Conservation (phyloP, 805 yeast genomes). For the Hanseniaspora nectarophila region DNA sequence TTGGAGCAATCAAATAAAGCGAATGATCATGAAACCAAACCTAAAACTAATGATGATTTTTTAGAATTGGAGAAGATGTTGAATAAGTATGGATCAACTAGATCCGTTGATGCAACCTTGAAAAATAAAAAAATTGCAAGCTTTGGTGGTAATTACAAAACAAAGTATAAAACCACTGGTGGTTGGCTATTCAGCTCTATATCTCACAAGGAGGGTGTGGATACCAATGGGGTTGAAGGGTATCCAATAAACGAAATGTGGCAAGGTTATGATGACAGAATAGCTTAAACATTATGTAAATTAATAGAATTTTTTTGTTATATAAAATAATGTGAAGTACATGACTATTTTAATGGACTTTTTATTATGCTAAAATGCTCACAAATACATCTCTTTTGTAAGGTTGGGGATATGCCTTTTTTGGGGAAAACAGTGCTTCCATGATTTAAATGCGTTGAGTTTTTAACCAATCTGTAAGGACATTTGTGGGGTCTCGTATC, state of each 20-base stretch:
- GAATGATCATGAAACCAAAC: background rate
- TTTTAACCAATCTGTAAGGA: background rate
- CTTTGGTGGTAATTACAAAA: background rate
- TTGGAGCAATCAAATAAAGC: background rate
- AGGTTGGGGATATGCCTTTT: background rate
- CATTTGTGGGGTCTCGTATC: conserved; percentile 9
- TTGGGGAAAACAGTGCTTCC: conserved; percentile 2
- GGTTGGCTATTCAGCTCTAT: conserved; percentile 6
- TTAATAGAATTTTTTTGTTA: too few species aligned
- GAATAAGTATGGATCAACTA: background rate
- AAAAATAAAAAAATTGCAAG: background rate
- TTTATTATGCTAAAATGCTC: conserved; percentile 3
- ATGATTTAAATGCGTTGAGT: background rate
- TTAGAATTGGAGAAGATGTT: background rate
- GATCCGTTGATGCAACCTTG: background rate
- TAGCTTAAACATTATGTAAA: too few species aligned
- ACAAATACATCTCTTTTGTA: conserved; percentile 9
- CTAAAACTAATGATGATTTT: background rate
- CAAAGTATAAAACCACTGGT: conserved; percentile 8
- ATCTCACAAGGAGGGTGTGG: background rate
- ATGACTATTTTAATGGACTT: background rate
- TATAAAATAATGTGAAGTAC: background rate
- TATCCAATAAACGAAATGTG: background rate
- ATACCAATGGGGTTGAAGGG: background rate
- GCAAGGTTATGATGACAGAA: conserved; percentile 8